Percentiles rank a stretch among this genome's conserved stretches.
phyloP scores from a whole-genome alignment of 345 rosid species.

The Heritiera fomes region DNA sequence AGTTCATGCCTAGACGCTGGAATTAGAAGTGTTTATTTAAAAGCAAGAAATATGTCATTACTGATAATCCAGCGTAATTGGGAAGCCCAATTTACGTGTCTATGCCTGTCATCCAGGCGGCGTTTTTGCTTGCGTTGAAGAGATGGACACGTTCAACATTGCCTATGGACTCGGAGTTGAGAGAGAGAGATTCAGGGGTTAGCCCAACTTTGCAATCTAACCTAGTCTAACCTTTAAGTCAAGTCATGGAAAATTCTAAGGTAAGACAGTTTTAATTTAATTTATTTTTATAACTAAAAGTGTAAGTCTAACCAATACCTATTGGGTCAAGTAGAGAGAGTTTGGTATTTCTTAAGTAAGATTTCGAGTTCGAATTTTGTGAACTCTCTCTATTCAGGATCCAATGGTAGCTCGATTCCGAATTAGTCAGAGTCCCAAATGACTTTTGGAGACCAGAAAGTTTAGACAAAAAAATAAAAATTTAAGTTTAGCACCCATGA shows the following conservation, averaged over 20 bases:
- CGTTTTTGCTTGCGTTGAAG: conserved; percentile 8
- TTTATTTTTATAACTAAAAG: background rate
- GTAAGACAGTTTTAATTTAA: too few species aligned
- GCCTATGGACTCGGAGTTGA: background rate
- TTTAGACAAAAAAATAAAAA: background rate
- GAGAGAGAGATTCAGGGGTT: background rate
- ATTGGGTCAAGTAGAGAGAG: too few species aligned
- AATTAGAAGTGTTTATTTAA: background rate
- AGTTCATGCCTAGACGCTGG: background rate
- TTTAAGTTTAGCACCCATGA: background rate
- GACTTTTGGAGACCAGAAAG: too few species aligned
- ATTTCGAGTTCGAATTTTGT: too few species aligned
- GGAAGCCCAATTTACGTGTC: conserved; percentile 14
- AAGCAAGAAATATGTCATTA: background rate
- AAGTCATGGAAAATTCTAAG: background rate
- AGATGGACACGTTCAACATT: conserved; percentile 9
- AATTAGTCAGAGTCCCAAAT: too few species aligned
- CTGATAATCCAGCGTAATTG: background rate
- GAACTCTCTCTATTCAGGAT: too few species aligned
- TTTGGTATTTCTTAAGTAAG: too few species aligned
- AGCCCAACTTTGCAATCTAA: background rate
- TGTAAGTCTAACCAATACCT: background rate
- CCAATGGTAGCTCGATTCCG: too few species aligned
- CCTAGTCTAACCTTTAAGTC: conserved; percentile 10
- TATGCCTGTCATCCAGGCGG: background rate